Percentiles rank a stretch among this genome's conserved stretches.
Evolutionary conservation across 2,329 filamentous ascomycete genomes (phyloP).

Genomic region (Davidsoniella eucalypti): DNA sequence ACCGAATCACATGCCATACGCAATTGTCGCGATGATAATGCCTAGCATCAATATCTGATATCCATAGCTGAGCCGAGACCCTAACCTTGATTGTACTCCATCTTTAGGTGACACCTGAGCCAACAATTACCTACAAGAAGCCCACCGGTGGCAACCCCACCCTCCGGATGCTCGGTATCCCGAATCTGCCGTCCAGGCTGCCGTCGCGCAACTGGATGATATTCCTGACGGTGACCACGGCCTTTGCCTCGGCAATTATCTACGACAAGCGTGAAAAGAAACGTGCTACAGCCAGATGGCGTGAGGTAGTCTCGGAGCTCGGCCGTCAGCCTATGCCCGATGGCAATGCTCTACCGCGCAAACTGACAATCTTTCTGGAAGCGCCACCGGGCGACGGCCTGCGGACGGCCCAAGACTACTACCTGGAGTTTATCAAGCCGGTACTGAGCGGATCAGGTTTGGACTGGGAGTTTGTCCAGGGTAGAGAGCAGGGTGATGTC

Average conservation of each 20-base stretch:
- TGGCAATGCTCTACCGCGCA: constrained; percentile 59
- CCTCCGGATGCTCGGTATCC: constrained; percentile 67
- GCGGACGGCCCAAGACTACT: constrained; percentile 77
- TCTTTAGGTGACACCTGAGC: background rate
- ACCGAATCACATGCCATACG: background rate
- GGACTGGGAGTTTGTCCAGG: constrained; percentile 94
- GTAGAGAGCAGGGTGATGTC: constrained; percentile 81
- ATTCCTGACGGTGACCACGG: constrained; percentile 65
- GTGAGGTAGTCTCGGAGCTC: constrained; percentile 67
- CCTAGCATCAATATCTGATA: background rate
- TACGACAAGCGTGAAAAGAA: constrained; percentile 91
- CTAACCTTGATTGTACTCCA: constrained; percentile 2
- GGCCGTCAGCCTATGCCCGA: constrained; percentile 55
- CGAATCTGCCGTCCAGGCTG: constrained; percentile 64
- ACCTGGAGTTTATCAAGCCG: constrained; percentile 89
- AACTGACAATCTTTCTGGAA: constrained; percentile 70
- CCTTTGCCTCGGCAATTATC: constrained; percentile 63
- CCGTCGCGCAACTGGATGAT: constrained; percentile 97
- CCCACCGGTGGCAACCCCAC: constrained; percentile 41
- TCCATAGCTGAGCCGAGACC: background rate
- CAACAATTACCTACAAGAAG: constrained; percentile 8
- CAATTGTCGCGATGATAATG: background rate
- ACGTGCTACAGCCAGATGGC: constrained; percentile 73
- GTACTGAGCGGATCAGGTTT: constrained; percentile 75
- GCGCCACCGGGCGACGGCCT: constrained; percentile 78